Evolutionary conservation across 768 basidiomycete species (phyloP).

Genomic region (Naganishia kalamii): DNA sequence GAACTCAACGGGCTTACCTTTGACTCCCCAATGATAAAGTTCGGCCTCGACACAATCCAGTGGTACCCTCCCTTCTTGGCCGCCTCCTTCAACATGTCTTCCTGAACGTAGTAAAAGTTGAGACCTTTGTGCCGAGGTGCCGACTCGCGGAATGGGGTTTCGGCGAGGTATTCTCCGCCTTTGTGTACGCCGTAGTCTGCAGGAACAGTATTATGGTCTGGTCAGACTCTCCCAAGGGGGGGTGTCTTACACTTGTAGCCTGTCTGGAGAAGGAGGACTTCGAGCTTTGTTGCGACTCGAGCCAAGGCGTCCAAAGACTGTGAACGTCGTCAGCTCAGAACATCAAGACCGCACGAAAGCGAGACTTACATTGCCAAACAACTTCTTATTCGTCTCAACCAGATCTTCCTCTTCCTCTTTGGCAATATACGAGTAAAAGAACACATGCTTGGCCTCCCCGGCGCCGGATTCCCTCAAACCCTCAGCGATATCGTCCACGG

Average conservation of each 20-base stretch:
- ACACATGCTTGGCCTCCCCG: neutral
- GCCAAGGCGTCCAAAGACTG: neutral
- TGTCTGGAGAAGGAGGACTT: neutral
- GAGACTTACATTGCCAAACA: neutral
- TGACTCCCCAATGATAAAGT: neutral
- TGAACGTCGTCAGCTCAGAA: neutral
- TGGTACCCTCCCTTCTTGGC: neutral
- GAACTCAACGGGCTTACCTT: neutral
- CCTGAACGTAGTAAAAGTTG: neutral
- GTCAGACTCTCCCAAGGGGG: no score
- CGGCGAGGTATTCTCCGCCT: neutral
- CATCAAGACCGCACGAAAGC: neutral
- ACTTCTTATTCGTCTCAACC: neutral
- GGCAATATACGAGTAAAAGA: neutral
- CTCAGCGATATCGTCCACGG: neutral
- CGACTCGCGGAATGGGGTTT: neutral
- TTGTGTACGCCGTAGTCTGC: neutral
- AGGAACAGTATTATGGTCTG: neutral
- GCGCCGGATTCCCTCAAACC: neutral
- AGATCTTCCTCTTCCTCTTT: neutral
- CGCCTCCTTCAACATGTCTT: slow-evolving; percentile 4
- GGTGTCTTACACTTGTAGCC: neutral
- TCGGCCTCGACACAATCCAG: neutral
- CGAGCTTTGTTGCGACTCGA: neutral
- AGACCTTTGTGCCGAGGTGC: neutral